These are phyloP conservation scores for Capsella bursapastoris DNA, from an alignment of 345 rosid species.

Conservation along the genomic window DNA sequence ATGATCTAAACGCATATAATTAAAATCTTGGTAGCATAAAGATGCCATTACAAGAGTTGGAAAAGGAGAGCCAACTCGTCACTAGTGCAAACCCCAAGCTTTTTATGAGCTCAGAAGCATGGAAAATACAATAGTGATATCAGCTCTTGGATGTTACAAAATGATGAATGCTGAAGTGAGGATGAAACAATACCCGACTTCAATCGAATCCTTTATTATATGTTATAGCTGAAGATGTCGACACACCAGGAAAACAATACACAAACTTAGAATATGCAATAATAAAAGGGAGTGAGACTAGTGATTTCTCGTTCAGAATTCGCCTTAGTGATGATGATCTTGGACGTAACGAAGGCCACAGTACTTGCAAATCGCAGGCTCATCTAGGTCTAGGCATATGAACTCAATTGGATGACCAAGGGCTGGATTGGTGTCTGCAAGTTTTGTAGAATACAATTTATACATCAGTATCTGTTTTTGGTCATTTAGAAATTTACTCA, in stretches of 20 bases:
- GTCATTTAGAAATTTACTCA: not conserved
- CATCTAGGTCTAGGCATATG: conserved; percentile 87
- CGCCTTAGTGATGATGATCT: conserved; percentile 83
- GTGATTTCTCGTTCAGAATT: not conserved
- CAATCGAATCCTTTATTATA: conserved; percentile 28
- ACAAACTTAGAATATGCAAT: conserved; percentile 28
- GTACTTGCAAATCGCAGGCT: conserved; percentile 96
- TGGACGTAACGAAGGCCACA: conserved; percentile 93
- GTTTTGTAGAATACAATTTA: not conserved
- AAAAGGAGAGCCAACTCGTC: not conserved
- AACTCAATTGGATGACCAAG: conserved; percentile 98
- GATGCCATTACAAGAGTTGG: not conserved
- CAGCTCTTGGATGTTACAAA: conserved; percentile 21
- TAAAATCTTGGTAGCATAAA: not conserved
- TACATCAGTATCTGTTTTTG: not conserved
- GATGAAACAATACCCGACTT: not conserved
- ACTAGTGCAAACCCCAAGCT: conserved; percentile 2
- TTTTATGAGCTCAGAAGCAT: not conserved
- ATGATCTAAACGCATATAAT: not conserved
- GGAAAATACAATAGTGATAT: conserved; percentile 1
- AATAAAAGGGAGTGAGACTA: not conserved
- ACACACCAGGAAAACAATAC: conserved; percentile 19
- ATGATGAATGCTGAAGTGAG: conserved; percentile 3
- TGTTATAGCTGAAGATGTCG: conserved; percentile 3
- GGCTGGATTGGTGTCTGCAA: conserved; percentile 74